Evolutionary conservation across 805 yeast genomes (phyloP).

Genomic region (Zygosaccharomyces lentus): DNA sequence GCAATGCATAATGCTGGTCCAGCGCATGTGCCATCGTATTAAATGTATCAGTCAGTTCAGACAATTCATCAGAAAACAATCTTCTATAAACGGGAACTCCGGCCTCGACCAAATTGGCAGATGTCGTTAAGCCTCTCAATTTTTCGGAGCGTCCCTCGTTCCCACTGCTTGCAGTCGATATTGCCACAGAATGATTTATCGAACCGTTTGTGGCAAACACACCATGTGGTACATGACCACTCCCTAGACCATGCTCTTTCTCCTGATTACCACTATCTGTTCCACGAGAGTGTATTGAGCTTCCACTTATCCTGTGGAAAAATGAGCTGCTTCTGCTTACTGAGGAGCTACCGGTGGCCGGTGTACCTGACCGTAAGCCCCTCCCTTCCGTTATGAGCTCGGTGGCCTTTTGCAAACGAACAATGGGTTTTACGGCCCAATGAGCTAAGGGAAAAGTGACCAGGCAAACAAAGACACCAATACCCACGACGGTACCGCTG

Average conservation of each 20-base stretch:
- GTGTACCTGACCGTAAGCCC: slow-evolving; percentile 34
- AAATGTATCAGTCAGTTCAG: slow-evolving; percentile 83
- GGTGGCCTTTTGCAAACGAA: slow-evolving; percentile 74
- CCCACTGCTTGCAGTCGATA: slow-evolving; percentile 9
- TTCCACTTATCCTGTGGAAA: slow-evolving; percentile 9
- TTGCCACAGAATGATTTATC: slow-evolving; percentile 10
- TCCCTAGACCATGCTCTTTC: slow-evolving; percentile 8
- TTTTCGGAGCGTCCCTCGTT: slow-evolving; percentile 17
- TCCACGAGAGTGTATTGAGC: slow-evolving; percentile 10
- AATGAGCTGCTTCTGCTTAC: slow-evolving; percentile 25
- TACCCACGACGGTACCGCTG: slow-evolving; percentile 72
- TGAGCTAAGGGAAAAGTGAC: slow-evolving; percentile 82
- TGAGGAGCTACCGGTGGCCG: slow-evolving; percentile 17
- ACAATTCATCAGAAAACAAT: slow-evolving; percentile 73
- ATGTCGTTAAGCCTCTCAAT: slow-evolving; percentile 25
- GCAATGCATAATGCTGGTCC: slow-evolving; percentile 72
- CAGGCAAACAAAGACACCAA: slow-evolving; percentile 67
- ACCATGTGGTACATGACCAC: not conserved
- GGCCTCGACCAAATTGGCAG: slow-evolving; percentile 37
- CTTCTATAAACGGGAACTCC: slow-evolving; percentile 46
- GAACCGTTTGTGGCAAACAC: slow-evolving; percentile 12
- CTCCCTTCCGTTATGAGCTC: slow-evolving; percentile 48
- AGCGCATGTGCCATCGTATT: slow-evolving; percentile 88
- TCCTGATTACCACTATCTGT: slow-evolving; percentile 7
- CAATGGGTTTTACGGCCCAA: slow-evolving; percentile 79